Evolutionary conservation across 2,329 filamentous ascomycete species (phyloP), one percentile per base, ranked within the genome.

Genomic region (Colletotrichum agaves): DNA sequence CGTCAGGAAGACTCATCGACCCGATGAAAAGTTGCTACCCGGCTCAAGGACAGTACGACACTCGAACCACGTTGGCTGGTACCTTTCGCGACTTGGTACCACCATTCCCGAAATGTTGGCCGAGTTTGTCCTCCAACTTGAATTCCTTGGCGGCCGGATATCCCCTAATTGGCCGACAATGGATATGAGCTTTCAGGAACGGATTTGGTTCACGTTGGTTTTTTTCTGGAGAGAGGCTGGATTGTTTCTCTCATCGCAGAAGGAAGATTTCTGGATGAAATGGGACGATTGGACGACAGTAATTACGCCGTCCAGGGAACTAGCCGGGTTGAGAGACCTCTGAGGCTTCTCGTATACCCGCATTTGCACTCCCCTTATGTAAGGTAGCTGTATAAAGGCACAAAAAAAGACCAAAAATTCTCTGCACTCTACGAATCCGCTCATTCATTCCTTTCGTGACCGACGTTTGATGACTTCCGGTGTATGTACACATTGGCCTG

Each of bases 301-400:
- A 31, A 43, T 39, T 17, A 44, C 59, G 64, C 43, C 57, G 57
- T 53, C 35, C 67, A 33, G 21, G 37, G 65, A 37, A 50, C 56
- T 47, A 63, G 67, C 47, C 37, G 47, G 53, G 57, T 46, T 44
- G 59, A 56, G 39, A 59, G 62, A 52, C 31, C 31, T 62, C 47
- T 58, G 53, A 52, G 55, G 50, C 58, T 55, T 55, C 43, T 58
- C 57, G 46, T 61, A 67, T 57, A 37, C 63, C 43, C 59, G 62
- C 52, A 61, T 63, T 49, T 39, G 50, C 53, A 41, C 41, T 21
- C 73, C 73, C 74, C 77, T 72, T 77, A 75, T 77, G 76, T 79
- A 77, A 67, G 75, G 74, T 78, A 80, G 76, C 74, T 79, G 75
- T 77, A 75, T 72, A 78, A 75, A 79, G 74, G 75, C 74, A 76